Base-by-base conservation (phyloP, 768 basidiomycete species). In the Amanita phalloides region DNA sequence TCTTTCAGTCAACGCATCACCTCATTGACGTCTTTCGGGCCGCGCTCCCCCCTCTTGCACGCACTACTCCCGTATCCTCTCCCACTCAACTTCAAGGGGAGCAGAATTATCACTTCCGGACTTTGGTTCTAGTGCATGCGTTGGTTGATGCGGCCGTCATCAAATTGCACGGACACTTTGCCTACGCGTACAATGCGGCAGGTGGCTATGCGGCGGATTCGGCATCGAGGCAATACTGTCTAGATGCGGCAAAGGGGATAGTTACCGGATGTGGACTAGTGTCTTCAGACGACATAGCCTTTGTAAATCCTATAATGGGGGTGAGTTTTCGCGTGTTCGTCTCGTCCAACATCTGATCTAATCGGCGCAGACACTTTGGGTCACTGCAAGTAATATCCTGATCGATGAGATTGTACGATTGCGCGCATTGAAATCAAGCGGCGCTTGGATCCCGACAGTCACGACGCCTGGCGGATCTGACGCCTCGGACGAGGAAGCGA, bases 241-340 rank as follows among this genome's bases (percentile, higher is more conserved):
- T 78, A 28, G 61, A 60, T 20, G 69, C 74, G 11, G 74, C 77
- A 21, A 65, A 63, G 47, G 70, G 69, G 47, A 69, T 77, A 26
- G 59, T 62, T 43, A 67, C 68, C 51, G 70, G 66, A 6, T 47
- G 45, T 41, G 46, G 13, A 39, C 68, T 69, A 39, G 57, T 69
- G 21, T 68, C 69, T 52, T 61, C 71, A 11, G 66, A 64, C 32
- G 69, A 70, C 38, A 52, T 74, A 9, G 70, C 69, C 2, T 62
- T 64, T 54, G 62, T 76, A 25, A 76, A 73, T 58, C 73, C 76
- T 11, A 73, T 78, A 23, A 71, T 76, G 69, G 74, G 72, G n/a
- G 76, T 78, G 61, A 62, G 75, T 70, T 26, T n/a, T 43, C 43
- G 28, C 20, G 51, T 56, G 36, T 53, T 42, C 50, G 56, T 49